Percentiles rank a stretch among this genome's conserved stretches.
These are phyloP conservation scores for Hawksworthiomyces lignivorus DNA, from an alignment of 2,329 filamentous ascomycete species.

Conservation along the genomic window DNA sequence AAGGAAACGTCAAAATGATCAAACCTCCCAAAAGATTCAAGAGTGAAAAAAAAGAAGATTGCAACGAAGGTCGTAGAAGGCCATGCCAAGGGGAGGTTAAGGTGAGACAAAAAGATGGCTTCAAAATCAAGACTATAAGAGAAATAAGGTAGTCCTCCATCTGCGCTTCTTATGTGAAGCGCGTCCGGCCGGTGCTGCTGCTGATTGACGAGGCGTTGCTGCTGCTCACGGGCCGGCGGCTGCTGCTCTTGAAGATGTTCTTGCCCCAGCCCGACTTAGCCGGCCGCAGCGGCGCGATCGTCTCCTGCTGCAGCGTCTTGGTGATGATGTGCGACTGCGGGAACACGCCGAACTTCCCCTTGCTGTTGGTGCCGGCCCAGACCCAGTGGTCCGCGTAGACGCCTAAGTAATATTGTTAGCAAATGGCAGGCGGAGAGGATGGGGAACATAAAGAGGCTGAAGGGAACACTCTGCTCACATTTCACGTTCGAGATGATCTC, in stretches of 20 bases:
- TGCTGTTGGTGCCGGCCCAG: slow-evolving; percentile 28
- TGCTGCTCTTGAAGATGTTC: slow-evolving; percentile 10
- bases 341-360: slow-evolving; percentile 27
- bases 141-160: neutral
- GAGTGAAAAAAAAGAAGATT: too few species aligned
- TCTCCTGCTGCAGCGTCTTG: slow-evolving; percentile 14
- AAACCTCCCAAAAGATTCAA: too few species aligned
- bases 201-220: slow-evolving; percentile 10
- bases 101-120: too few species aligned
- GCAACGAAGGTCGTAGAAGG: too few species aligned
- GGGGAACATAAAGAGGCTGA: too few species aligned
- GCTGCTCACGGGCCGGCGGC: slow-evolving; percentile 13
- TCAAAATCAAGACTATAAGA: neutral
- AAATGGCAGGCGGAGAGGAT: too few species aligned
- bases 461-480: too few species aligned
- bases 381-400: slow-evolving; percentile 27
- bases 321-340: slow-evolving; percentile 19
- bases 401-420: slow-evolving; percentile 9
- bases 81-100: too few species aligned
- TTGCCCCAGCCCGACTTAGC: slow-evolving; percentile 10
- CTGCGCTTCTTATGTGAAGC: neutral
- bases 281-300: slow-evolving; percentile 6
- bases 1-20: too few species aligned
- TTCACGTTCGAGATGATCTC: slow-evolving; percentile 59
- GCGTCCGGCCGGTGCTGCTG: slow-evolving; percentile 12